A percentile compares a stretch with the other conserved stretches of the same genome.
Conservation (phyloP, 305 asterid species). For the Solanum hybrid region DNA sequence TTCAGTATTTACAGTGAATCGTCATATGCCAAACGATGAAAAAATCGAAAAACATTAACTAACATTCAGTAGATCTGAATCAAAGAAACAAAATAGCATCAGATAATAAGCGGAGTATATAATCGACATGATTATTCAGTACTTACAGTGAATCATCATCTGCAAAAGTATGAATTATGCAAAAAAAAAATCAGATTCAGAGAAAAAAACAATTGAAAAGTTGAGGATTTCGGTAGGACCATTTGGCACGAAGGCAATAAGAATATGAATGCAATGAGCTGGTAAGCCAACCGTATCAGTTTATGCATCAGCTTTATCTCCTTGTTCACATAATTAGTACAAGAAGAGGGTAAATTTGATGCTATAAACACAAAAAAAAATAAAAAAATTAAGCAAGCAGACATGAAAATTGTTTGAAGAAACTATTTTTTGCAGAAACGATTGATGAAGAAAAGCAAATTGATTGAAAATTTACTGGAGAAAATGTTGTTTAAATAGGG, state of each 20-base stretch:
- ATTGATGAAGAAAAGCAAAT: neutral
- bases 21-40: conserved; percentile 27
- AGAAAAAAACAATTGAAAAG: neutral
- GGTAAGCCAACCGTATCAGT: neutral
- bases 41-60: neutral
- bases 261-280: neutral
- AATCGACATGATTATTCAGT: conserved; percentile 45
- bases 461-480: neutral
- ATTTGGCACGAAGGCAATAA: neutral
- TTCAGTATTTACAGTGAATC: conserved; percentile 54
- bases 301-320: neutral
- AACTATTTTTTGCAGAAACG: neutral
- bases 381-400: neutral
- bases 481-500: neutral
- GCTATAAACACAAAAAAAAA: neutral
- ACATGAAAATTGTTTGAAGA: neutral
- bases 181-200: neutral
- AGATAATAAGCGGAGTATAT: conserved; percentile 60
- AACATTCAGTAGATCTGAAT: neutral
- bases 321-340: neutral
- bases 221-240: neutral
- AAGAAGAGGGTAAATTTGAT: neutral
- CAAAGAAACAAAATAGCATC: conserved; percentile 26
- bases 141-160: conserved; percentile 37
- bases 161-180: conserved; percentile 22